Percentiles rank a stretch among this genome's conserved stretches.
Evolutionary conservation across 768 basidiomycete genomes (phyloP).

Genomic region (Phylloporus arenicola): DNA sequence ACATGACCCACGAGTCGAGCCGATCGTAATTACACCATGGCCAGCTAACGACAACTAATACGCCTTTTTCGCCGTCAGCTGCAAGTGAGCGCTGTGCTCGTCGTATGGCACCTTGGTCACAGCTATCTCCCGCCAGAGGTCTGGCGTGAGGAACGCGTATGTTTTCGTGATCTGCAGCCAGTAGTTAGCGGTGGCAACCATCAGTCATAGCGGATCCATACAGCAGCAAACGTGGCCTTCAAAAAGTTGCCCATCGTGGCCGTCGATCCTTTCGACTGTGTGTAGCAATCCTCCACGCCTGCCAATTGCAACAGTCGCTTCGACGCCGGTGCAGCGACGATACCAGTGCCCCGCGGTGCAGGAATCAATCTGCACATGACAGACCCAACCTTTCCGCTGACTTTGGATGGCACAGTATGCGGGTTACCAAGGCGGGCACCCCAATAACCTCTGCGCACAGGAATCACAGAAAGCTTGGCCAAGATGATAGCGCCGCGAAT

Average conservation of each 20-base stretch:
- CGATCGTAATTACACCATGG: neutral
- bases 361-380: conserved; percentile 99
- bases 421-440: conserved; percentile 98
- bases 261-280: conserved; percentile 96
- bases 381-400: conserved; percentile 96
- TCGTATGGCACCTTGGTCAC: conserved; percentile 88
- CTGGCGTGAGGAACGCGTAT: conserved; percentile 96
- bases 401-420: conserved; percentile 98
- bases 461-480: conserved; percentile 96
- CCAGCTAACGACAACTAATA: conserved; percentile 38
- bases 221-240: conserved; percentile 92
- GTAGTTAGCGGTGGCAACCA: neutral
- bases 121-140: conserved; percentile 94
- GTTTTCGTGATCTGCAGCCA: conserved; percentile 84
- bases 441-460: conserved; percentile 99
- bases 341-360: conserved; percentile 97
- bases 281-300: conserved; percentile 97
- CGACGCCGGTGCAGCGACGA: conserved; percentile 96
- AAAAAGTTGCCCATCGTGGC: conserved; percentile 99
- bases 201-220: conserved; percentile 35
- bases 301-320: conserved; percentile 97
- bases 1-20: neutral
- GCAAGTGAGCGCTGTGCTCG: conserved; percentile 90
- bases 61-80: conserved; percentile 74
- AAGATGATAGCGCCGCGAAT: conserved; percentile 99